These are phyloP conservation scores for Saccharomycopsis selenospora DNA, from an alignment of 805 yeast genomes.

Conservation along the genomic window DNA sequence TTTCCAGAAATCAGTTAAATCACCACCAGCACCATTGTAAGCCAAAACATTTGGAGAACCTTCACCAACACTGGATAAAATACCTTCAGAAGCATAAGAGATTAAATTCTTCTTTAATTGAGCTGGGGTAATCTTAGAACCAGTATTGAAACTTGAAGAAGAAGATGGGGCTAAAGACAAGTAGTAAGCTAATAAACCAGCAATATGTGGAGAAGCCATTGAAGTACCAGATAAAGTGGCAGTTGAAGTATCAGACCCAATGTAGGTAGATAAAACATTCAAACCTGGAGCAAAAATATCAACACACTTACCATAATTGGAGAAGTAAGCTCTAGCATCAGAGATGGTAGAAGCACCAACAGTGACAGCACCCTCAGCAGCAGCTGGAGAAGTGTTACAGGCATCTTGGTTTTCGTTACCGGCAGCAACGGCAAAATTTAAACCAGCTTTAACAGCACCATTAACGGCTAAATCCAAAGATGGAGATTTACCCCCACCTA, in stretches of 20 bases:
- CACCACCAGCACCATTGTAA: conserved; percentile 76
- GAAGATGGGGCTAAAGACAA: conserved; percentile 77
- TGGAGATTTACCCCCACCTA: conserved; percentile 89
- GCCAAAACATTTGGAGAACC: conserved; percentile 75
- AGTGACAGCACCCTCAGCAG: conserved; percentile 76
- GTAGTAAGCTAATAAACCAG: conserved; percentile 86
- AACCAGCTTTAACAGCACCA: conserved; percentile 82
- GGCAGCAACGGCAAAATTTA: conserved; percentile 93
- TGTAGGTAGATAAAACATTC: conserved; percentile 75
- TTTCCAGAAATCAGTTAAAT: conserved; percentile 57
- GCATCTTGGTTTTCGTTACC: conserved; percentile 94
- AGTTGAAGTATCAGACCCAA: conserved; percentile 68
- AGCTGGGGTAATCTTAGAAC: conserved; percentile 53
- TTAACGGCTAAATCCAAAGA: conserved; percentile 82
- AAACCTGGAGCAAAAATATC: conserved; percentile 97
- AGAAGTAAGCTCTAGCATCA: conserved; percentile 89
- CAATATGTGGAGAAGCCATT: conserved; percentile 96
- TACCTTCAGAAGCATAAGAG: conserved; percentile 55
- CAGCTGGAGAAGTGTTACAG: conserved; percentile 87
- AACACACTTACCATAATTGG: conserved; percentile 93
- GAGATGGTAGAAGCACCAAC: conserved; percentile 92
- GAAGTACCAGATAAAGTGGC: conserved; percentile 92
- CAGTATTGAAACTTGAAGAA: conserved; percentile 46
- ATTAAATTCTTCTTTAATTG: conserved; percentile 72
- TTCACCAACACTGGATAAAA: conserved; percentile 54